phyloP scores from a whole-genome alignment of 2,329 filamentous ascomycete species.

The Canariomyces notabilis region DNA sequence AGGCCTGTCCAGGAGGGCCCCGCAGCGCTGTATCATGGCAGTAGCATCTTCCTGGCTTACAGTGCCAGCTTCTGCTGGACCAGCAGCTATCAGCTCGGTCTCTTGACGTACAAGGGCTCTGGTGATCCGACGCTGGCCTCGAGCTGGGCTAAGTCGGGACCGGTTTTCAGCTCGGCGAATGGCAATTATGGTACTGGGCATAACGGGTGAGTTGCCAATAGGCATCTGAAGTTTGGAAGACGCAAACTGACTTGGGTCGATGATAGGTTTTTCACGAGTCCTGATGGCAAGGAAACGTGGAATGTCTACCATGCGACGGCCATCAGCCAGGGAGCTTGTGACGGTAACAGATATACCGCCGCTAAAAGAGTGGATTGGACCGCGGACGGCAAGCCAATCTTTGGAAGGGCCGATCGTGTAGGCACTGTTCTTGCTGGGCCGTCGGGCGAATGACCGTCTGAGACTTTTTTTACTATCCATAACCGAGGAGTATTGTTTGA shows the following conservation, averaged over 20 bases:
- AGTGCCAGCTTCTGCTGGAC: conserved; percentile 55
- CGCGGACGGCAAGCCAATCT: conserved; percentile 47
- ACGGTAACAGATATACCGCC: conserved; percentile 50
- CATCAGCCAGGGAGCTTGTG: conserved; percentile 45
- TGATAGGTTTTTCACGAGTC: conserved; percentile 50
- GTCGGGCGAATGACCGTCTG: conserved; percentile 12
- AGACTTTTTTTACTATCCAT: background rate
- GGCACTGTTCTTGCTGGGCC: conserved; percentile 9
- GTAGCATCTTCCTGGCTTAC: conserved; percentile 49
- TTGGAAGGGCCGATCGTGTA: conserved; percentile 32
- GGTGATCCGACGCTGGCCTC: conserved; percentile 40
- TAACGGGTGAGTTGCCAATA: conserved; percentile 31
- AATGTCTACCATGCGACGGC: conserved; percentile 53
- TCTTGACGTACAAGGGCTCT: conserved; percentile 48
- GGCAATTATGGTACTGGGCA: conserved; percentile 54
- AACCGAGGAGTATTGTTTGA: too few species aligned
- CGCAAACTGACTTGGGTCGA: background rate
- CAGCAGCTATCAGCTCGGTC: conserved; percentile 46
- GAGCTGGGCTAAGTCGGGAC: conserved; percentile 50
- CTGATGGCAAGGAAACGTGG: conserved; percentile 49
- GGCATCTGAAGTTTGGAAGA: background rate
- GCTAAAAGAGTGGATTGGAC: conserved; percentile 47
- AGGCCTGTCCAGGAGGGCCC: conserved; percentile 52
- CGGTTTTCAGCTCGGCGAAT: conserved; percentile 47
- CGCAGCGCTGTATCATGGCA: conserved; percentile 47